Base-by-base conservation (phyloP, 78 protist genomes). In the Dictyostelium purpureum region DNA sequence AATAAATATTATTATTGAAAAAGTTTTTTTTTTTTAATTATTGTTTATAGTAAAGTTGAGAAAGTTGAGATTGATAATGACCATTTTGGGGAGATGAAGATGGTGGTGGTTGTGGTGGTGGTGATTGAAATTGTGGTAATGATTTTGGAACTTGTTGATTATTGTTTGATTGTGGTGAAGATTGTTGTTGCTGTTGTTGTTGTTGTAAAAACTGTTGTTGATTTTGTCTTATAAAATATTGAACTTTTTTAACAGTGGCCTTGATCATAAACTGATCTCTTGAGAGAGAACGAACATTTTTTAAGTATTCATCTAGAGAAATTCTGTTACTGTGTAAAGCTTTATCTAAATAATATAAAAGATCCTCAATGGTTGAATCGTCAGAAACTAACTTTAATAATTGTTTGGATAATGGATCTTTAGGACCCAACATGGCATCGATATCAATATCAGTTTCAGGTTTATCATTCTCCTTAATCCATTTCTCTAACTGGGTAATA, bases 191-290 rank as follows among this genome's bases (percentile, higher is more conserved):
- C 1, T 14, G 49, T 66, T 66, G 74, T 37, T 66, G 51, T 70
- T 43, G 43, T 71, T 43, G 52, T 71, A 42, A 33, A 21, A 31
- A 21, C 24, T 5, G 59, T 71, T 73, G 79, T 40, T 45, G 79
- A 28, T 73, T 43, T 40, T 73, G 79, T 24, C 67, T 26, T 33
- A 75, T 75, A 9, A 42, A 21, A 35, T 21, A 52, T 70, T 85
- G 80, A 18, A 85, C 74, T 35, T 85, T 85, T 73, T 61, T 85
- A 45, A 85, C 65, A 0, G 92, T 85, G 1, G 92, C 92, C 43
- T 65, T 70, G 31, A 85, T 73, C 63, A 85, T 85, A 26, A 85
- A 85, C 45, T 85, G 92, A 47, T 85, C 92, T 31, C 92, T 37
- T 42, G 69, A 40, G 45, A 85, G 73, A 26, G 92, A 73, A 73